phyloP scores from a whole-genome alignment of 345 rosid genomes.

The Camelina hispida region DNA sequence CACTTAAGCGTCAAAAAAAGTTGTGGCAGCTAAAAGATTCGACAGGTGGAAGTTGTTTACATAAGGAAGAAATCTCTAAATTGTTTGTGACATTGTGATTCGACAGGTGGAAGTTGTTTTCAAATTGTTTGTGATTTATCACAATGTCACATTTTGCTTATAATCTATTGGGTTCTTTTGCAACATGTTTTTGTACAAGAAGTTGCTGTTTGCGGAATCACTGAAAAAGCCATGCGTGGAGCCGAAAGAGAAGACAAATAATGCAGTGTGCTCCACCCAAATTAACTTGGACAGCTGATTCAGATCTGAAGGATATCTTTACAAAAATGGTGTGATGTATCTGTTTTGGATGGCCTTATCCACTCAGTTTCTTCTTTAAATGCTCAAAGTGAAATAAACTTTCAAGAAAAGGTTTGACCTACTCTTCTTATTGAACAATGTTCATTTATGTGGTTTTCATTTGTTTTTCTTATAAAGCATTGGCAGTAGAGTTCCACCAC shows the following conservation, averaged over 20 bases:
- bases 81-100: constrained; percentile 54
- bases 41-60: constrained; percentile 44
- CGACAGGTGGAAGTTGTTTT: too few relatives aligned
- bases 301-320: constrained; percentile 54
- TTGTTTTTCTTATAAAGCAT: constrained; percentile 18
- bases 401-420: constrained; percentile 51
- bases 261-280: constrained; percentile 40
- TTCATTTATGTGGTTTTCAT: neutral
- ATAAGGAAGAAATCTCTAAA: constrained; percentile 51
- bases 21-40: constrained; percentile 68
- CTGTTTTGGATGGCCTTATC: constrained; percentile 59
- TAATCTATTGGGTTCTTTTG: constrained; percentile 7
- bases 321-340: constrained; percentile 65
- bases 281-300: constrained; percentile 43
- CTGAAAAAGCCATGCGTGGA: constrained; percentile 47
- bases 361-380: constrained; percentile 61
- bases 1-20: constrained; percentile 28
- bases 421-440: neutral
- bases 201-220: constrained; percentile 64
- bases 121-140: constrained; percentile 46
- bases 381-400: constrained; percentile 54
- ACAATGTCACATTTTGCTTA: too few relatives aligned
- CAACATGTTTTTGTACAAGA: constrained; percentile 78
- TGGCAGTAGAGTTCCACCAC: constrained; percentile 11
- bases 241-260: constrained; percentile 44